Conservation (phyloP, 352 stramenopile species). For the Pythium sukuiense region DNA sequence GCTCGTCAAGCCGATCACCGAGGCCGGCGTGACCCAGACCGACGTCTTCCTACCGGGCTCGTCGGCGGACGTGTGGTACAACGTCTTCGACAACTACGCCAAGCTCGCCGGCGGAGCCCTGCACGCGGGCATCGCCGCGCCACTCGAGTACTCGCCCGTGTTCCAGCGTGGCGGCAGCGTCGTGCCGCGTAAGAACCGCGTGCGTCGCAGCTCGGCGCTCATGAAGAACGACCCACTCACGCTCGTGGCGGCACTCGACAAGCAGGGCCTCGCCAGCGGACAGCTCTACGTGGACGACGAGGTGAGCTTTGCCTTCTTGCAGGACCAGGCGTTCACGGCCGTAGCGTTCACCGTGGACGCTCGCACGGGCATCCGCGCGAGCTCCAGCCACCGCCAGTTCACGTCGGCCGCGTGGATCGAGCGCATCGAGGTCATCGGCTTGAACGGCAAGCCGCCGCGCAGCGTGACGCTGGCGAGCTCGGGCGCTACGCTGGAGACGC, state of each 20-base stretch:
- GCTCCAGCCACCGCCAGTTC: constrained; percentile 40
- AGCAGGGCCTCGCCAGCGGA: constrained; percentile 74
- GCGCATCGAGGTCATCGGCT: constrained; percentile 82
- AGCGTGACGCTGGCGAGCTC: constrained; percentile 35
- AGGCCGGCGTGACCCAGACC: constrained; percentile 74
- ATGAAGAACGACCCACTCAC: constrained; percentile 98
- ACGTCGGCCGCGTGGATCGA: constrained; percentile 69
- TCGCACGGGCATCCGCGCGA: constrained; percentile 35
- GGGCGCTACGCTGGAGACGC: constrained; percentile 49
- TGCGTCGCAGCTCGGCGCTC: constrained; percentile 91
- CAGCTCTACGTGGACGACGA: constrained; percentile 98
- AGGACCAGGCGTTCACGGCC: constrained; percentile 47
- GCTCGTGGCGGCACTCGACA: constrained; percentile 93
- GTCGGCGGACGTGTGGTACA: constrained; percentile 89
- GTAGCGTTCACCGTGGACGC: constrained; percentile 46
- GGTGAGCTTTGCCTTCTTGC: constrained; percentile 72
- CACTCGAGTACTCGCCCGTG: constrained; percentile 95
- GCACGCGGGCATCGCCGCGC: constrained; percentile 68
- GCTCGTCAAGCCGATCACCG: constrained; percentile 95
- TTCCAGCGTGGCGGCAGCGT: constrained; percentile 96
- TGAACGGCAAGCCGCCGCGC: constrained; percentile 43
- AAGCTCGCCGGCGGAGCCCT: constrained; percentile 52
- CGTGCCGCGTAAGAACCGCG: constrained; percentile 94
- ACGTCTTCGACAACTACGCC: constrained; percentile 75
- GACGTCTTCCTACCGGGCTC: constrained; percentile 89